phyloP scores from a whole-genome alignment of 169 alveolate species.

The Plasmodium falciparum region DNA sequence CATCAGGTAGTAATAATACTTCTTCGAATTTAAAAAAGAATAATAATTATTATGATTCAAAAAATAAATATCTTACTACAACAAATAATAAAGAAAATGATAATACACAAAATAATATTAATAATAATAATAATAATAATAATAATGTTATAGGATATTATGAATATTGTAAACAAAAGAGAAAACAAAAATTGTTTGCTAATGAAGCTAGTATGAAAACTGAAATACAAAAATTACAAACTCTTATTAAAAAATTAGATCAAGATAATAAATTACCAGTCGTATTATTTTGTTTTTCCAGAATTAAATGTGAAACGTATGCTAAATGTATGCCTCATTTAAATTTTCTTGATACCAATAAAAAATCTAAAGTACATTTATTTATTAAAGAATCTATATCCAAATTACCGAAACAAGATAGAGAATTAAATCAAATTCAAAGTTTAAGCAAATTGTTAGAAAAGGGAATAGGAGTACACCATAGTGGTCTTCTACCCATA shows the following conservation, averaged over 20 bases:
- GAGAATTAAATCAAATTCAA: constrained; percentile 92
- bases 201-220: constrained; percentile 82
- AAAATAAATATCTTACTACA: constrained; percentile 44
- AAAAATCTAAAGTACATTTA: constrained; percentile 89
- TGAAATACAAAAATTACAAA: constrained; percentile 89
- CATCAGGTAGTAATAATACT: background rate
- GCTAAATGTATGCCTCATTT: constrained; percentile 90
- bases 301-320: constrained; percentile 92
- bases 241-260: constrained; percentile 83
- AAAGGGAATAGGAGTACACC: constrained; percentile 99
- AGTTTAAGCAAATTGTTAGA: constrained; percentile 88
- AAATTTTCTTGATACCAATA: constrained; percentile 87
- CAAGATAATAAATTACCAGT: constrained; percentile 95
- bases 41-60: constrained; percentile 4
- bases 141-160: constrained; percentile 26
- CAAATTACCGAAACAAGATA: constrained; percentile 88
- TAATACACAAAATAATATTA: background rate
- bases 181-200: constrained; percentile 28
- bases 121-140: constrained; percentile 7
- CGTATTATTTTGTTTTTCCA: constrained; percentile 95
- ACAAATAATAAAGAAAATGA: background rate
- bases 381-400: constrained; percentile 91
- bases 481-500: constrained; percentile 98
- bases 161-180: constrained; percentile 64
- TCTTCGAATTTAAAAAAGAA: background rate